Conservation (phyloP, 169 alveolate species). For the Babesia gibsoni region DNA sequence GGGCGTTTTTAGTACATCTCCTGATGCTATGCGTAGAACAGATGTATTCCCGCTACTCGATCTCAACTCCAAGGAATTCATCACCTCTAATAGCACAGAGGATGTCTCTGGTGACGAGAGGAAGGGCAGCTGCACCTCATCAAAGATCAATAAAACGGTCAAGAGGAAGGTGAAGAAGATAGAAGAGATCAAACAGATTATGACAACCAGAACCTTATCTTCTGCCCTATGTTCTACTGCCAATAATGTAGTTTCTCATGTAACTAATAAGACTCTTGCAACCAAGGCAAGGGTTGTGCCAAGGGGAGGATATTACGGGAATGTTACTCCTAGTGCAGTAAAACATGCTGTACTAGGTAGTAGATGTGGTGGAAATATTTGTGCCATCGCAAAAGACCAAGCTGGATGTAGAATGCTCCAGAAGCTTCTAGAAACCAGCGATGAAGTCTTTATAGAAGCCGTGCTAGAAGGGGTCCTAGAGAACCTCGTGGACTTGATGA, state of each 20-base stretch:
- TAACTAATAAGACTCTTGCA: background rate
- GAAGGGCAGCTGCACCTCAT: background rate
- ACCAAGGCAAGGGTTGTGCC: background rate
- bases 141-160: no score
- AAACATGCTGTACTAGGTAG: slow-evolving; percentile 14
- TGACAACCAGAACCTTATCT: no score
- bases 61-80: background rate
- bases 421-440: slow-evolving; percentile 78
- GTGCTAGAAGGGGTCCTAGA: slow-evolving; percentile 75
- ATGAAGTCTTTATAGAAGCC: slow-evolving; percentile 53
- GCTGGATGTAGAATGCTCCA: slow-evolving; percentile 87
- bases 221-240: no score
- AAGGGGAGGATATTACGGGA: background rate
- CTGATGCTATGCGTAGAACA: background rate
- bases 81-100: background rate
- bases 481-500: slow-evolving; percentile 80
- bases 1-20: background rate
- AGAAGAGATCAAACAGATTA: no score
- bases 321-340: slow-evolving; percentile 24
- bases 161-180: no score
- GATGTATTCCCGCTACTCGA: background rate
- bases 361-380: slow-evolving; percentile 42
- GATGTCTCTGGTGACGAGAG: background rate
- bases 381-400: slow-evolving; percentile 74
- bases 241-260: background rate